Conservation (phyloP, 2,329 filamentous ascomycete genomes). For the Boeremia lycopersici region DNA sequence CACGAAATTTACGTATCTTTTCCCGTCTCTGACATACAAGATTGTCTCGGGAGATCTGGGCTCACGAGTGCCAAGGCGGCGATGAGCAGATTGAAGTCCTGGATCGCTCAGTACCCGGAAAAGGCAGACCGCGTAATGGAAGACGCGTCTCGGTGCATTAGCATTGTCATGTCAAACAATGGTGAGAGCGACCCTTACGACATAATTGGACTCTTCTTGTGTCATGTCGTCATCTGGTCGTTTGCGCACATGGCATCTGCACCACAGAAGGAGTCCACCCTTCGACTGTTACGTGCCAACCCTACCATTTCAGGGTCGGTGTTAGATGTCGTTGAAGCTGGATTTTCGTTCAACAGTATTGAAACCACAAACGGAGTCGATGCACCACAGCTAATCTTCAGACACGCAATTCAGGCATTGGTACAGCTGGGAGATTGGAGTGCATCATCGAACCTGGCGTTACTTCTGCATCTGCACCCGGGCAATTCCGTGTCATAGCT, state of each 20-base stretch:
- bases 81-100: not conserved
- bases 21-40: conserved; percentile 8
- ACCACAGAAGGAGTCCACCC: not conserved
- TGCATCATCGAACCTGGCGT: conserved; percentile 8
- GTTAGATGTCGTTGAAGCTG: not conserved
- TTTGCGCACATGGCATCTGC: not conserved
- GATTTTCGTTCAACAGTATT: not conserved
- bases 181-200: conserved; percentile 7
- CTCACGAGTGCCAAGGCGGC: not conserved
- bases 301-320: not conserved
- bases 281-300: not conserved
- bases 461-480: conserved; percentile 4
- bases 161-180: not conserved
- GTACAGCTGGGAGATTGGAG: conserved; percentile 12
- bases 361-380: not conserved
- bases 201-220: conserved; percentile 8
- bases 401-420: conserved; percentile 11
- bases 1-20: conserved; percentile 1
- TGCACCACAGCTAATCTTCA: conserved; percentile 6
- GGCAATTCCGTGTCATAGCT: not conserved
- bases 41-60: conserved; percentile 13
- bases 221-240: conserved; percentile 10
- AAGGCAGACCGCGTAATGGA: not conserved
- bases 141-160: conserved; percentile 10
- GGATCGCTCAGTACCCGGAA: not conserved